A percentile compares a stretch with the other conserved stretches of the same genome.
These are phyloP conservation scores for Gastrolobium bilobum DNA, from an alignment of 306 rosid genomes.

Conservation along the genomic window DNA sequence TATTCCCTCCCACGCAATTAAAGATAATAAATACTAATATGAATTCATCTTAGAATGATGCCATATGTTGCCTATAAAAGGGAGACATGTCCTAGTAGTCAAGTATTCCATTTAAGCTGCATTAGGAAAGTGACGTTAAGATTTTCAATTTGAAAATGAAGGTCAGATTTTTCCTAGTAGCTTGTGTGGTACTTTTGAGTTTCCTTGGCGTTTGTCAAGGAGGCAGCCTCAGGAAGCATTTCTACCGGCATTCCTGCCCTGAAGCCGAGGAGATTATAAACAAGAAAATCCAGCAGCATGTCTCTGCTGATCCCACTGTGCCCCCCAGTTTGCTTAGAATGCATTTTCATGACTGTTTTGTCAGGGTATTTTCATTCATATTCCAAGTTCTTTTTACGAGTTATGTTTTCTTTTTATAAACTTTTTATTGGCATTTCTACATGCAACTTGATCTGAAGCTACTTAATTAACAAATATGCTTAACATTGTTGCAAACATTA, in stretches of 20 bases:
- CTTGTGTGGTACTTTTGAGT: slow-evolving; percentile 43
- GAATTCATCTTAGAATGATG: not conserved
- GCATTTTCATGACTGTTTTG: slow-evolving; percentile 77
- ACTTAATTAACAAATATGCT: not conserved
- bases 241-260: slow-evolving; percentile 61
- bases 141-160: slow-evolving; percentile 43
- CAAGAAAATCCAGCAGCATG: slow-evolving; percentile 45
- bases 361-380: slow-evolving; percentile 51
- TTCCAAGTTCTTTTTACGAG: not conserved
- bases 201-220: slow-evolving; percentile 56
- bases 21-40: not conserved
- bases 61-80: slow-evolving; percentile 43
- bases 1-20: not conserved
- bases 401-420: not conserved
- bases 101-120: slow-evolving; percentile 28
- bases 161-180: slow-evolving; percentile 29
- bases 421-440: slow-evolving; percentile 38
- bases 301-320: slow-evolving; percentile 49
- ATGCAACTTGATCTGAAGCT: slow-evolving; percentile 4
- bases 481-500: slow-evolving; percentile 39
- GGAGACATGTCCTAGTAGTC: slow-evolving; percentile 21
- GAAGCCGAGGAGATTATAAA: slow-evolving; percentile 57
- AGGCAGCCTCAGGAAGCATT: slow-evolving; percentile 49
- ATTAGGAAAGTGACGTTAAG: not conserved
- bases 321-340: slow-evolving; percentile 67